Percentiles rank a stretch among this genome's conserved stretches.
Conservation (phyloP, 2,329 filamentous ascomycete genomes). For the Lecanosticta acicola region DNA sequence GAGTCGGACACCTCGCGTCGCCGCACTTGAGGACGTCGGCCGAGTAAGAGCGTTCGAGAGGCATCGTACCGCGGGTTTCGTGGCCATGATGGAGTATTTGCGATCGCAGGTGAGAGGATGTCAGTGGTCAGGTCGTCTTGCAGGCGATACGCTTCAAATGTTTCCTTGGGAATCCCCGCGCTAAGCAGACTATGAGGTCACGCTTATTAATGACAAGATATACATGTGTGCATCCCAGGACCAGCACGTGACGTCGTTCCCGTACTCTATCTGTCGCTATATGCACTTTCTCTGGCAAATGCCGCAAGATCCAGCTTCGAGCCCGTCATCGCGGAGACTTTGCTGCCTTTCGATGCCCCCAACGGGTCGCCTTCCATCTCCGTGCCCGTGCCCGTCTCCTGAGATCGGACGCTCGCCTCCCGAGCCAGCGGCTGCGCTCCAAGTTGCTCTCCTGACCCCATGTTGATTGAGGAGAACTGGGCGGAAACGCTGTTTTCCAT, state of each 20-base stretch:
- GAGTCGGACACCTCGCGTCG: constrained; percentile 3
- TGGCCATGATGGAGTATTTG: constrained; percentile 5
- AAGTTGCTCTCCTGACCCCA: not conserved
- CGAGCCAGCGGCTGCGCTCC: not conserved
- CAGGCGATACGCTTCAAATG: too few relatives aligned
- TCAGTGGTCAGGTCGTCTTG: not conserved
- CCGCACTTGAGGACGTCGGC: not conserved
- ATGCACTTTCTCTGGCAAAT: constrained; percentile 19
- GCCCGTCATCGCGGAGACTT: constrained; percentile 1
- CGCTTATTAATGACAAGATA: not conserved
- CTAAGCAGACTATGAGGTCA: not conserved
- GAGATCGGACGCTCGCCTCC: not conserved
- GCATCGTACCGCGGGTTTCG: constrained; percentile 8
- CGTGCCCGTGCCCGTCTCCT: not conserved
- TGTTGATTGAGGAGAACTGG: not conserved
- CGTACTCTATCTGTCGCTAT: constrained; percentile 11
- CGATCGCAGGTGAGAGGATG: not conserved
- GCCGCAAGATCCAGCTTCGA: constrained; percentile 14
- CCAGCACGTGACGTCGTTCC: constrained; percentile 1
- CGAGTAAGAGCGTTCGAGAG: constrained; percentile 6
- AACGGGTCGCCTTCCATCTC: constrained; percentile 11
- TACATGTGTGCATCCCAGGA: not conserved
- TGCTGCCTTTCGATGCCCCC: constrained; percentile 6
- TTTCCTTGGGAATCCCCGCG: too few relatives aligned
- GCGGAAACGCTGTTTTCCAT: not conserved